Base-by-base conservation (phyloP, 768 basidiomycete species). In the Thelephora ganbajun region DNA sequence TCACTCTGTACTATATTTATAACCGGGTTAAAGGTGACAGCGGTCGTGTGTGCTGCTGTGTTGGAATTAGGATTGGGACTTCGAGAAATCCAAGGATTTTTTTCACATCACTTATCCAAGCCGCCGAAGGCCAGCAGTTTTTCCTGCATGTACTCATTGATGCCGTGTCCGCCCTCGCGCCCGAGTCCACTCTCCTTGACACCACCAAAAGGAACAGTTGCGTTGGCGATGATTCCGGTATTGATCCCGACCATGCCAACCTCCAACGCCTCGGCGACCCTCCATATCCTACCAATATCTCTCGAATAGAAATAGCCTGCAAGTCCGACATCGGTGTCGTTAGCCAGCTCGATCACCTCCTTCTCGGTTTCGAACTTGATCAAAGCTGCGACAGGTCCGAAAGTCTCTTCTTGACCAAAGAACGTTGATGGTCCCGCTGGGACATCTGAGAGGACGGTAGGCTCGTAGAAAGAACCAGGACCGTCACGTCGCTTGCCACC, bases 281-380 rank as follows among this genome's bases (percentile, higher is more conserved):
- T 76, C 87, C 89, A 97, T 37, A 88, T 82, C 35, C 93, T 68
- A 2, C 89, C 86, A 5, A 96, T 71, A 59, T 98, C 94, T 35
- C 77, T 64, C 33, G 79, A 76, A 71, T 80, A 99, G 71, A 98
- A 93, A 66, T 97, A 96, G 4, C 92, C 93, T 16, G 94, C 91
- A 19, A 99, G 70, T 0, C 96, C 96, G 22, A 85, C 77, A 16
- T 86, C 77, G 1, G 80, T 72, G 55, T 76, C 67, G 63, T 99
- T 98, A 30, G 94, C 94, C 45, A 90, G 64, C 54, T 72, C 70
- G 48, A 98, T 70, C 0, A 91, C 92, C 62, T 98, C 85, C 39
- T 92, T 91, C 65, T 99, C 96, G 0, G 90, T 91, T 62, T 87
- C 79, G 59, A 99, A 99, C 59, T 82, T 83, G 61, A 76, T 80